Base-by-base conservation (phyloP, 1,284 basidiomycete species). In the Trametes sp. region DNA sequence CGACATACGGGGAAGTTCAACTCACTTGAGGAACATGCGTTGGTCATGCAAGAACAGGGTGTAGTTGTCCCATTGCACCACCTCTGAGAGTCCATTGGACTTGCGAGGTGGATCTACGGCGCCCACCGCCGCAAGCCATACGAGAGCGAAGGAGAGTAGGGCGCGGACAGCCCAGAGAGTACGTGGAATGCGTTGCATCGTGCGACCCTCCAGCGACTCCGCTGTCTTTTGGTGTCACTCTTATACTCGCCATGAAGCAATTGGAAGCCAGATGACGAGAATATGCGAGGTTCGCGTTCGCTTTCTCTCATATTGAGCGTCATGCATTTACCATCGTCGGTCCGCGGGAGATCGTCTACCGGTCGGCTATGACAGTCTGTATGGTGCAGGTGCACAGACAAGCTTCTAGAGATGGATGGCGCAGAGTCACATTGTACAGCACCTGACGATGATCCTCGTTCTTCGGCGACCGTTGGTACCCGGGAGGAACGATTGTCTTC, bases 1-100 rank as follows among this genome's bases (percentile, higher is more conserved):
- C 23, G 2, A 31, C 14, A 33, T 28, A n/a, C 1, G 28, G 26
- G 19, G 36, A 10, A 9, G 23, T 21, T 33, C n/a, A 8, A 76
- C 83, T 62, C 71, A 87, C 84, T 86, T 77, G 4, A 86, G 68
- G 60, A 87, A 86, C 50, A 76, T 69, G 11, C 74, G 67, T 54
- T 74, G 74, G 48, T 72, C 64, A 46, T 75, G 66, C 23, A 76
- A 35, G 52, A 72, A 74, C 0, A 76, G 59, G 4, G 74, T 73
- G 58, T 75, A 76, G 61, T 75, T 76, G 56, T 75, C 74, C 74
- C 74, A 76, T 52, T 73, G 71, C 0, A 76, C 74, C 2, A 69
- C 68, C 8, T 73, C 71, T 1, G 72, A 67, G 26, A 75, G 66
- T n/a, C 70, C 69, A 29, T 74, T 74, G 3, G 72, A 72, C 19